phyloP scores from a whole-genome alignment of 139 green algal species.

The Coccomyxa sp. region DNA sequence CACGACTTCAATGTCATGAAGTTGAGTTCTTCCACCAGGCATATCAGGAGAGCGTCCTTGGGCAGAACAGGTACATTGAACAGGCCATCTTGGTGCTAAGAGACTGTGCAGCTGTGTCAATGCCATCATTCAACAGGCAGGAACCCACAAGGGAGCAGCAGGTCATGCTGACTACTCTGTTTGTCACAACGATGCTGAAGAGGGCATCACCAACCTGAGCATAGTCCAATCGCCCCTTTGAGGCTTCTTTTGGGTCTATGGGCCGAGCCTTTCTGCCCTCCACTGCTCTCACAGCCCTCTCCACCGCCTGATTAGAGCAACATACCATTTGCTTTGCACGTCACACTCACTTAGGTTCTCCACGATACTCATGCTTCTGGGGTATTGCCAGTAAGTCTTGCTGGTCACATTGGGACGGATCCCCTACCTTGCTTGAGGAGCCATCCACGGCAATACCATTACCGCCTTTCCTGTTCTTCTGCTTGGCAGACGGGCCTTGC shows the following conservation, averaged over 20 bases:
- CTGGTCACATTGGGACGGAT: neutral
- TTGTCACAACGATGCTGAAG: no score
- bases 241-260: neutral
- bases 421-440: neutral
- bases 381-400: neutral
- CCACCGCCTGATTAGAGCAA: neutral
- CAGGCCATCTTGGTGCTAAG: neutral
- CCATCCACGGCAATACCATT: neutral
- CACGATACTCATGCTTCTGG: neutral
- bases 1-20: no score
- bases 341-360: neutral
- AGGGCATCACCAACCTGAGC: neutral
- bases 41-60: neutral
- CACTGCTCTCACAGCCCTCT: neutral
- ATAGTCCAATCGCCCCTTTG: slow-evolving; percentile 11
- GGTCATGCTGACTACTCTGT: neutral
- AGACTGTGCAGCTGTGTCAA: neutral
- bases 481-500: neutral
- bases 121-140: neutral
- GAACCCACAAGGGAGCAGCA: neutral
- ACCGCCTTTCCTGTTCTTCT: neutral
- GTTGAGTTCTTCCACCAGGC: no score
- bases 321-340: neutral
- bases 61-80: neutral
- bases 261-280: neutral